Evolutionary conservation across 257 asterid genomes (phyloP).

Genomic region (Lithospermum erythrorhizon): DNA sequence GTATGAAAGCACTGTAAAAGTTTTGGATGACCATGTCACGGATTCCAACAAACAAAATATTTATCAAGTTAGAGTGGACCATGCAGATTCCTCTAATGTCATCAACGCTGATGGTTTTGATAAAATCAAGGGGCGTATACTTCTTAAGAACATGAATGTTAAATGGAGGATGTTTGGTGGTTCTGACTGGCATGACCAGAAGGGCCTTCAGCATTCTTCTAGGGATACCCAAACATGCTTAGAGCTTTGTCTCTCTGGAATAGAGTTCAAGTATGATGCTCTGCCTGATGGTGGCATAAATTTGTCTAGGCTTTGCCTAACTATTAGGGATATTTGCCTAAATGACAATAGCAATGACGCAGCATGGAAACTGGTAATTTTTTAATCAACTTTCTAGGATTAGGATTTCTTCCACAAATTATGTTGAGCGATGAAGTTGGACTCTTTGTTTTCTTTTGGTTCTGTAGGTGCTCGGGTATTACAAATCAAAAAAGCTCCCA

Average conservation of each 20-base stretch:
- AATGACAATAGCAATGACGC: slow-evolving; percentile 68
- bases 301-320: slow-evolving; percentile 52
- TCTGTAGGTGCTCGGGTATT: slow-evolving; percentile 62
- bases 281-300: slow-evolving; percentile 64
- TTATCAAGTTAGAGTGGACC: slow-evolving; percentile 19
- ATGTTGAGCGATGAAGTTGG: slow-evolving; percentile 2
- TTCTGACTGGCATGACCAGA: slow-evolving; percentile 66
- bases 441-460: slow-evolving; percentile 9
- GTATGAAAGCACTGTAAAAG: slow-evolving; percentile 51
- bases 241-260: slow-evolving; percentile 63
- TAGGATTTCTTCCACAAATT: neutral
- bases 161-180: slow-evolving; percentile 86
- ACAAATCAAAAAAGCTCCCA: slow-evolving; percentile 67
- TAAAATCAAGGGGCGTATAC: slow-evolving; percentile 52
- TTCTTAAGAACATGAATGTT: slow-evolving; percentile 65
- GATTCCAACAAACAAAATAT: slow-evolving; percentile 31
- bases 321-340: slow-evolving; percentile 51
- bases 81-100: slow-evolving; percentile 40
- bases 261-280: slow-evolving; percentile 51
- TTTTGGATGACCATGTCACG: slow-evolving; percentile 74
- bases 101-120: slow-evolving; percentile 29
- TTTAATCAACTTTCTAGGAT: slow-evolving; percentile 1
- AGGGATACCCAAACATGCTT: slow-evolving; percentile 40
- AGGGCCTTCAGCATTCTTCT: slow-evolving; percentile 27
- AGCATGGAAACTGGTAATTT: slow-evolving; percentile 91